Percentiles rank a stretch among this genome's conserved stretches.
phyloP scores from a whole-genome alignment of 768 basidiomycete species.

The Neoboletus subvelutipes region DNA sequence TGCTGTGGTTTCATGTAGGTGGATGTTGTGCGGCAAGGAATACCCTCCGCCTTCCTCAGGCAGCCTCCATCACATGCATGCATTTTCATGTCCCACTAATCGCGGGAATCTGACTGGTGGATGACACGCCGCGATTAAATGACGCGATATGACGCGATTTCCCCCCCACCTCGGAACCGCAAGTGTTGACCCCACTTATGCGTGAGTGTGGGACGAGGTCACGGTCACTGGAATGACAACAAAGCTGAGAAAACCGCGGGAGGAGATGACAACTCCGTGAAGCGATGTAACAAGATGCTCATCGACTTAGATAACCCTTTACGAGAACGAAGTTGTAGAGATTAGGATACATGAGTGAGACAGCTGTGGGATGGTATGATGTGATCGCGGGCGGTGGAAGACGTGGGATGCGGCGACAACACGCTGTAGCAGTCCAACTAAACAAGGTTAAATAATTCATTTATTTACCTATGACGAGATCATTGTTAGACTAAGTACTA shows the following conservation, averaged over 20 bases:
- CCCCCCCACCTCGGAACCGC: background rate
- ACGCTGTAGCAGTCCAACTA: background rate
- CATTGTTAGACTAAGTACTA: background rate
- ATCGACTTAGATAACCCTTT: background rate
- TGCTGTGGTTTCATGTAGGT: background rate
- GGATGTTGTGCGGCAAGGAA: background rate
- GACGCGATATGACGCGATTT: too few relatives aligned
- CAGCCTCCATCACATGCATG: background rate
- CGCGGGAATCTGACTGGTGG: background rate
- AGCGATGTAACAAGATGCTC: background rate
- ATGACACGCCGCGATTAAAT: background rate
- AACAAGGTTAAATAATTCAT: too few relatives aligned
- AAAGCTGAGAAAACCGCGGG: background rate
- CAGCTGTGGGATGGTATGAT: background rate
- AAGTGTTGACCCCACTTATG: background rate
- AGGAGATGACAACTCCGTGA: background rate
- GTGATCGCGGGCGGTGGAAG: background rate
- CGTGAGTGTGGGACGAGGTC: background rate
- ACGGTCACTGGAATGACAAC: background rate
- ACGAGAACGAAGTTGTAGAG: too few relatives aligned
- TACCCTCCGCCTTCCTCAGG: background rate
- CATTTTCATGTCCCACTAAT: background rate
- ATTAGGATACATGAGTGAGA: background rate
- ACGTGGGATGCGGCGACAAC: background rate
- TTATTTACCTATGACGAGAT: background rate